Evolutionary conservation across 306 rosid genomes (phyloP).

Genomic region (Mucuna pruriens): DNA sequence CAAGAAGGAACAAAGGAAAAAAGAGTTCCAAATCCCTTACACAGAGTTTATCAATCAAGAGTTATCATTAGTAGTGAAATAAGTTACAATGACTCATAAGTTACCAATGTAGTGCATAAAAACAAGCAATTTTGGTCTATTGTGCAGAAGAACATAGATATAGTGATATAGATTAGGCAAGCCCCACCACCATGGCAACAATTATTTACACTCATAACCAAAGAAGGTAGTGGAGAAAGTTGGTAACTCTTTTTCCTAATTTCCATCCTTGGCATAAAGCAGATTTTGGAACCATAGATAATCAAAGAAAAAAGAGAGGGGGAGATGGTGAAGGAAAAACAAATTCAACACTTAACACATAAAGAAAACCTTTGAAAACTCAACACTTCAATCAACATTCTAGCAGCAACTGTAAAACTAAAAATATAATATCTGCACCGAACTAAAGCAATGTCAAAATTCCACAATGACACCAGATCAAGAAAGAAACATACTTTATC

Average conservation of each 20-base stretch:
- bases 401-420: neutral
- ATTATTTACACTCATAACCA: neutral
- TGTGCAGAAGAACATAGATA: neutral
- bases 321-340: neutral
- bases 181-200: slow-evolving; percentile 4
- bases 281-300: neutral
- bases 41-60: slow-evolving; percentile 17
- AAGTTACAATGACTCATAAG: neutral
- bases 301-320: neutral
- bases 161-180: neutral
- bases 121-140: slow-evolving; percentile 3
- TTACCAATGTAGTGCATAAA: neutral
- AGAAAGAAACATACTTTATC: slow-evolving; percentile 78
- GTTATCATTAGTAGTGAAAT: neutral
- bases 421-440: slow-evolving; percentile 20
- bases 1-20: neutral
- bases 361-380: neutral
- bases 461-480: slow-evolving; percentile 29
- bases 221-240: neutral
- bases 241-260: neutral
- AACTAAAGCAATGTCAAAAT: slow-evolving; percentile 1
- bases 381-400: slow-evolving; percentile 21
- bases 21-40: neutral
- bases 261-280: neutral
- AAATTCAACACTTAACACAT: neutral